A percentile compares a stretch with the other conserved stretches of the same genome.
These are phyloP conservation scores for Sporothrix euskadiensis DNA, from an alignment of 2,329 filamentous ascomycete genomes.

Conservation along the genomic window DNA sequence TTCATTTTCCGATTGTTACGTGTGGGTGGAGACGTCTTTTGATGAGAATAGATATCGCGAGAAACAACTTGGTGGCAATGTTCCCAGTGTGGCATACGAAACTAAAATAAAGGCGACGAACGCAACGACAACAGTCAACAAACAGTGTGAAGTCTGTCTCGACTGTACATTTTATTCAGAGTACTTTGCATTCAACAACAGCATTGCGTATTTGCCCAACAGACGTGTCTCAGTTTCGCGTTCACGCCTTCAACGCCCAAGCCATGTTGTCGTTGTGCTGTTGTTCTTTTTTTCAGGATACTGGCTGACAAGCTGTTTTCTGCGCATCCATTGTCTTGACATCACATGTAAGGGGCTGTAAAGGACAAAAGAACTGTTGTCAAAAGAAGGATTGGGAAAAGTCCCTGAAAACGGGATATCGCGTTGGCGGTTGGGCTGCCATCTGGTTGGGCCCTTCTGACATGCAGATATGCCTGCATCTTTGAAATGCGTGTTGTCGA, in stretches of 20 bases:
- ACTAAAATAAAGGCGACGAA: neutral
- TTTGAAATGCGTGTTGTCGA: neutral
- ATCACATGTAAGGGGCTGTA: slow-evolving; percentile 12
- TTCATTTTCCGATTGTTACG: neutral
- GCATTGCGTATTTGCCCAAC: neutral
- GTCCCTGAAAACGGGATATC: neutral
- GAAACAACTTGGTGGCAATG: neutral
- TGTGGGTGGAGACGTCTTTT: neutral
- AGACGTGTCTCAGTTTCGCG: neutral
- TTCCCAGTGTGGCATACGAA: neutral
- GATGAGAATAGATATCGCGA: neutral
- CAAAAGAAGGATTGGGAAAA: neutral
- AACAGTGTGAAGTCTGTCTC: neutral
- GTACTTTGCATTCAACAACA: neutral
- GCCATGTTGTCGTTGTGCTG: neutral
- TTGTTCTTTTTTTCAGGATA: neutral
- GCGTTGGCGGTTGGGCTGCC: slow-evolving; percentile 7
- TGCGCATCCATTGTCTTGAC: neutral
- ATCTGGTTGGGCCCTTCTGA: slow-evolving; percentile 2
- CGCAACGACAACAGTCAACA: neutral
- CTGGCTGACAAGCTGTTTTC: neutral
- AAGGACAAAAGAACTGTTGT: neutral
- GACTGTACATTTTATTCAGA: neutral
- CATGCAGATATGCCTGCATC: neutral
- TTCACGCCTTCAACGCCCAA: neutral